Base-by-base conservation (phyloP, 129 eudicot genomes). In the Heracleum sosnowskyi region DNA sequence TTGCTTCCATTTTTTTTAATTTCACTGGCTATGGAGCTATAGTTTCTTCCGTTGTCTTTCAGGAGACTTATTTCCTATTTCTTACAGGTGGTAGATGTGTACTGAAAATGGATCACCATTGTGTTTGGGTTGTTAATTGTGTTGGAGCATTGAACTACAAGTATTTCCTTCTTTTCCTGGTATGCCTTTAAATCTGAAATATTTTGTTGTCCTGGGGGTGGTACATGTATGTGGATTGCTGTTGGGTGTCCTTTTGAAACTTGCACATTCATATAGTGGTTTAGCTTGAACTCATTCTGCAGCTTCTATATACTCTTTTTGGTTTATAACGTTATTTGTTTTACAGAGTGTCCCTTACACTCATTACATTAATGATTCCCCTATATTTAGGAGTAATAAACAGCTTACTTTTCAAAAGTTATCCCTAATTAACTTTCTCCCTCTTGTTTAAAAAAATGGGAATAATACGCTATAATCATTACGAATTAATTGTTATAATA, bases 51-150 rank as follows among this genome's bases (percentile, higher is more conserved):
- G 29, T 72, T 75, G 12, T 42, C 5, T n/a, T 24, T 60, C 29
- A 18, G 24, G 77, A 73, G 35, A 82, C 69, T 69, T 22, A 49
- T 34, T 42, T 53, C 26, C 24, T 49, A 69, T 51, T 49, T 51
- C 64, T 85, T 74, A 44, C 77, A 96, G 99, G 99, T 92, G 99
- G 99, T 81, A 90, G 99, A 84, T 96, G 99, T 74, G 91, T 92
- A 46, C 87, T 96, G 74, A 96, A 96, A 78, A 96, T 96, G 99
- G 99, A 96, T 85, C 99, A 96, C 86, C 99, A 96, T 85, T 96
- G 99, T 77, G 99, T 96, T 80, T 96, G 99, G 99, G 99, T 92
- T 81, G 99, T 96, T 69, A 96, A 96, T 79, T 96, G 99, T 84
- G 99, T 96, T 45, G 99, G 99, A 75, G 99, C 97, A 70, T 81